phyloP scores from a whole-genome alignment of 1,139 yeast genomes.

The Yamadazyma triangularis region DNA sequence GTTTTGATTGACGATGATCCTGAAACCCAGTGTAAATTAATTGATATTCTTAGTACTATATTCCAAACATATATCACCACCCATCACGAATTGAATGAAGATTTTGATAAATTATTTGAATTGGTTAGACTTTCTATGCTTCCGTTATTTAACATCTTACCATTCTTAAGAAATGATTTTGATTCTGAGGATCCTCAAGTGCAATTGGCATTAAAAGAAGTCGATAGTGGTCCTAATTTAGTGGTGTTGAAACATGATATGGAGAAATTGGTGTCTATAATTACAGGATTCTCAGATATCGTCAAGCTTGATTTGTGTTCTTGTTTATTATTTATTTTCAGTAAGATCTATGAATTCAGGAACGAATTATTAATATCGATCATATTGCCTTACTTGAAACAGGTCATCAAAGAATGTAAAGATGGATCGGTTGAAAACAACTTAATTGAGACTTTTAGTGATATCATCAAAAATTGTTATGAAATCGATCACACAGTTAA shows the following conservation, averaged over 20 bases:
- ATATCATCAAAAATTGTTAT: slow-evolving; percentile 23
- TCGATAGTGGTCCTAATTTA: slow-evolving; percentile 30
- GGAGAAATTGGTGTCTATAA: slow-evolving; percentile 56
- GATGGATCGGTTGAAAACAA: slow-evolving; percentile 11
- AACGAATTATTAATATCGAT: slow-evolving; percentile 46
- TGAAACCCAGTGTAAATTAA: slow-evolving; percentile 48
- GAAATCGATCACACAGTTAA: slow-evolving; percentile 22
- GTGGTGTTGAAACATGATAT: slow-evolving; percentile 50
- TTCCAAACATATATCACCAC: slow-evolving; percentile 30
- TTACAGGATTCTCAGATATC: slow-evolving; percentile 58
- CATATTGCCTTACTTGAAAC: slow-evolving; percentile 55
- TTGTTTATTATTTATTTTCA: slow-evolving; percentile 61
- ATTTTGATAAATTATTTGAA: slow-evolving; percentile 79
- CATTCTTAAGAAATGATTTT: slow-evolving; percentile 51
- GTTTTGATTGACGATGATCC: slow-evolving; percentile 54
- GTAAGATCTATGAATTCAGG: slow-evolving; percentile 51
- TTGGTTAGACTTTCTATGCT: slow-evolving; percentile 68
- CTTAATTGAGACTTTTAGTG: slow-evolving; percentile 35
- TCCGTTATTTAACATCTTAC: slow-evolving; percentile 56
- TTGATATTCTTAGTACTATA: slow-evolving; percentile 51
- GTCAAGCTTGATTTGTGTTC: slow-evolving; percentile 68
- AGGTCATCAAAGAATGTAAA: slow-evolving; percentile 32
- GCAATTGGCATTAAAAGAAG: slow-evolving; percentile 26
- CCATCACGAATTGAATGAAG: slow-evolving; percentile 39
- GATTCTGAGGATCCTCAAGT: slow-evolving; percentile 32